phyloP scores from a whole-genome alignment of 1,284 basidiomycete species.

The Leccinum solheimii region DNA sequence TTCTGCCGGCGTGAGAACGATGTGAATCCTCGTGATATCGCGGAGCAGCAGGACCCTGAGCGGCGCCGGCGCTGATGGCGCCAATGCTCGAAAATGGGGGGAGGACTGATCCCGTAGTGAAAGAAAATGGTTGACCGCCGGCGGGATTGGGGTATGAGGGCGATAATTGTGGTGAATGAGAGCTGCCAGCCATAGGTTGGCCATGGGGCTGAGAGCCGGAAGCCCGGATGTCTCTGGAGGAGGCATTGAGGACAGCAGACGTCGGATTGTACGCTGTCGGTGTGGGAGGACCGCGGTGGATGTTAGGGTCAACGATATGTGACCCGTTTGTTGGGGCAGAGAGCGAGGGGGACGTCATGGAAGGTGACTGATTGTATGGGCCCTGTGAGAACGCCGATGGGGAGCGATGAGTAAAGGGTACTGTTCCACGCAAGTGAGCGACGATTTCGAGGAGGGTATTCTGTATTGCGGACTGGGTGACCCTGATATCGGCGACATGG shows the following conservation, averaged over 20 bases:
- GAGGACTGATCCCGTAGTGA: constrained; percentile 50
- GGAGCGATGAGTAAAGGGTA: constrained; percentile 51
- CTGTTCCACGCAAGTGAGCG: constrained; percentile 58
- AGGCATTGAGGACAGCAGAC: constrained; percentile 21
- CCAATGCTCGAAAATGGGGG: constrained; percentile 73
- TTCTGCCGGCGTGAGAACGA: constrained; percentile 39
- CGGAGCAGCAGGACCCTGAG: constrained; percentile 56
- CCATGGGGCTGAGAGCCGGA: constrained; percentile 28
- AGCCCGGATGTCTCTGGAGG: constrained; percentile 29
- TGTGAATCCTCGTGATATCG: constrained; percentile 52
- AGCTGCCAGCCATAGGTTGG: constrained; percentile 19
- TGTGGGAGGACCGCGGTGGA: constrained; percentile 29
- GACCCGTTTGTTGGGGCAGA: constrained; percentile 46
- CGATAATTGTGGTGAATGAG: constrained; percentile 33
- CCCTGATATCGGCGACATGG: constrained; percentile 77
- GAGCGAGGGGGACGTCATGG: constrained; percentile 57
- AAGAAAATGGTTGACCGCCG: constrained; percentile 20
- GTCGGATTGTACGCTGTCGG: constrained; percentile 27
- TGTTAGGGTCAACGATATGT: constrained; percentile 24
- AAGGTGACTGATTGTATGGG: constrained; percentile 60
- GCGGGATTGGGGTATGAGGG: constrained; percentile 26
- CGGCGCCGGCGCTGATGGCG: constrained; percentile 50
- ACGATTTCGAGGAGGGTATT: constrained; percentile 77
- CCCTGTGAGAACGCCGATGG: constrained; percentile 58
- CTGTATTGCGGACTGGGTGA: constrained; percentile 70